Conservation (phyloP, 2,329 filamentous ascomycete genomes). For the Podosphaera aphanis region DNA sequence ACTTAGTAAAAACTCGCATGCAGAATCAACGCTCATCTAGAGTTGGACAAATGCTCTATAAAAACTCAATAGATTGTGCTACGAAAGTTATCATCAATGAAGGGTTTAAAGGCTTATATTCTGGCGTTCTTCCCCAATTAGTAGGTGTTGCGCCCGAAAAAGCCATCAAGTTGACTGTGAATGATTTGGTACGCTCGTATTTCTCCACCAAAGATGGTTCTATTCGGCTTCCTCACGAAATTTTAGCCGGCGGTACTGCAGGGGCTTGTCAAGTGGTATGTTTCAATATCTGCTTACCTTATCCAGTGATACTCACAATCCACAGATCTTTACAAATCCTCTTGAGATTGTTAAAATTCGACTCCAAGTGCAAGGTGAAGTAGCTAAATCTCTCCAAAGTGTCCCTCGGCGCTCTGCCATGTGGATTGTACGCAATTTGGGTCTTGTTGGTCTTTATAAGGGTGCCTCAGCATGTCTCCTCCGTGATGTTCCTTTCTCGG, state of each 20-base stretch:
- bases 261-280: constrained; percentile 90
- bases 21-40: constrained; percentile 78
- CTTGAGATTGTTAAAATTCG: constrained; percentile 99
- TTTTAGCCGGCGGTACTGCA: constrained; percentile 70
- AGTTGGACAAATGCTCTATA: constrained; percentile 75
- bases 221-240: constrained; percentile 48
- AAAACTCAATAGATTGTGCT: constrained; percentile 91
- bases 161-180: constrained; percentile 96
- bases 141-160: constrained; percentile 98
- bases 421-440: constrained; percentile 92
- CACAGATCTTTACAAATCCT: constrained; percentile 81
- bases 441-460: constrained; percentile 88
- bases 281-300: constrained; percentile 12
- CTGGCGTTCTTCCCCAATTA: constrained; percentile 80
- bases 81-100: constrained; percentile 85
- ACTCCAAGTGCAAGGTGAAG: constrained; percentile 88
- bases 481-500: constrained; percentile 91
- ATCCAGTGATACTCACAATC: constrained; percentile 2
- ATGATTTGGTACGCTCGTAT: constrained; percentile 63
- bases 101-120: constrained; percentile 73
- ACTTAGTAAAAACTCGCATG: constrained; percentile 94
- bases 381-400: constrained; percentile 65
- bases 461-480: constrained; percentile 83
- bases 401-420: constrained; percentile 76
- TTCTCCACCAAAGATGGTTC: constrained; percentile 52